Conservation (phyloP, 352 stramenopile species). For the Pythium guiyangense region DNA sequence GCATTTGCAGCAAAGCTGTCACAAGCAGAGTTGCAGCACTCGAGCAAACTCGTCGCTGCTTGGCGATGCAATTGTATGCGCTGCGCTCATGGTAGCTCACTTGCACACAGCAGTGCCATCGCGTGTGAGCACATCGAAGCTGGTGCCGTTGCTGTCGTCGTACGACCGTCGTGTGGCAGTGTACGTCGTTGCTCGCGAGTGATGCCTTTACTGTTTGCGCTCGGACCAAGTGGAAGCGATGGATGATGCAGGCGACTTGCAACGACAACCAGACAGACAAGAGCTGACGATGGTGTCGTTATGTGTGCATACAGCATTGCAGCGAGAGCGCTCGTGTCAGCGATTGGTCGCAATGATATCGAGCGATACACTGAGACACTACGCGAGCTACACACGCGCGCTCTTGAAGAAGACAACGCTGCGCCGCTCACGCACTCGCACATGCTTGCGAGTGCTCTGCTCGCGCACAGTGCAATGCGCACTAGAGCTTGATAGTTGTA, state of each 20-base stretch:
- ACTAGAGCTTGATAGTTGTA: neutral
- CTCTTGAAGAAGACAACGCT: slow-evolving; percentile 36
- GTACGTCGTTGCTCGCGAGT: slow-evolving; percentile 19
- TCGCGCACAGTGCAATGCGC: neutral
- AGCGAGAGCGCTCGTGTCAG: slow-evolving; percentile 26
- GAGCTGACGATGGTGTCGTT: neutral
- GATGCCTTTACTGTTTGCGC: neutral
- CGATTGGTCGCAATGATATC: slow-evolving; percentile 24
- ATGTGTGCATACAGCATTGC: slow-evolving; percentile 21
- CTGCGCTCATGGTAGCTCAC: slow-evolving; percentile 24
- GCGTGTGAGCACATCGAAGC: neutral
- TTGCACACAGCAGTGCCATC: slow-evolving; percentile 10
- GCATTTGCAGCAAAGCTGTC: slow-evolving; percentile 12
- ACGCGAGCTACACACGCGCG: slow-evolving; percentile 32
- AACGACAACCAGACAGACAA: neutral
- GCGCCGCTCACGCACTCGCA: slow-evolving; percentile 29
- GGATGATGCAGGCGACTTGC: neutral
- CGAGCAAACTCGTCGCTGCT: slow-evolving; percentile 12
- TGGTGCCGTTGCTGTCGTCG: slow-evolving; percentile 25
- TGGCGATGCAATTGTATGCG: slow-evolving; percentile 23
- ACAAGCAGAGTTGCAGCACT: slow-evolving; percentile 13
- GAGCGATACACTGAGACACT: slow-evolving; percentile 28
- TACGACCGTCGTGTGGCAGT: slow-evolving; percentile 45
- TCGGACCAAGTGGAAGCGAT: neutral
- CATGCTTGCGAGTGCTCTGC: slow-evolving; percentile 18